Evolutionary conservation across 768 basidiomycete species (phyloP), one percentile per base, ranked within the genome.

Genomic region (Podaxis mareebaensis): DNA sequence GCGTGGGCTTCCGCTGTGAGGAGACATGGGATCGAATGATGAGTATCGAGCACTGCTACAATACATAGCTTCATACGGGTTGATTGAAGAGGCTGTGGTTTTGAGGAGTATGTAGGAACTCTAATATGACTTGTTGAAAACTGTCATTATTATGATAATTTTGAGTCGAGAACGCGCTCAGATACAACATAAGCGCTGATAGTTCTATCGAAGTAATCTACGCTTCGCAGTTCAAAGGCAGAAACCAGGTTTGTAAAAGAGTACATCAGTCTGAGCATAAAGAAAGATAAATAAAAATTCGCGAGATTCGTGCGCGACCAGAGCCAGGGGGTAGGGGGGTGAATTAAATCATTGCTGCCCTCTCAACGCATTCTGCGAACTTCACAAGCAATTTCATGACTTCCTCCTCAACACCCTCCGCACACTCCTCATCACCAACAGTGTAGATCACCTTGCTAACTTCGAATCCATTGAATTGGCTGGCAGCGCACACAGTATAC

Each of bases 401-500:
- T 65, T 85, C 87, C 46, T 73, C 75, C 17, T 33, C 53, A 36
- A 86, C 84, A 65, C 84, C 87, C 48, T 73, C 74, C 3, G 11
- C 60, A 42, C 76, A 78, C 8, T 79, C 85, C 0, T 75, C 73
- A 26, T 78, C 85, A 55, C 92, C 90, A 61, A 83, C 79, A 42
- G 92, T 94, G 73, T 95, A 96, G 30, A 89, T 75, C 64, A 95
- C 89, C 42, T 85, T 85, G 77, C 90, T 91, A 53, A 89, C 74
- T 70, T 92, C 85, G 70, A 96, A 96, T 59, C 93, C 94, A 71
- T 96, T 96, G 81, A 98, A 98, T 78, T 89, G 90, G 77, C 92
- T 95, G 58, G 97, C 95, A 0, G 97, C 97, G 72, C 95, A 97
- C 64, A 95, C 79, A n/a, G 97, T 99, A 78, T 99, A 99, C 36